phyloP scores from a whole-genome alignment of 306 rosid species.

The Acmispon strigosus region DNA sequence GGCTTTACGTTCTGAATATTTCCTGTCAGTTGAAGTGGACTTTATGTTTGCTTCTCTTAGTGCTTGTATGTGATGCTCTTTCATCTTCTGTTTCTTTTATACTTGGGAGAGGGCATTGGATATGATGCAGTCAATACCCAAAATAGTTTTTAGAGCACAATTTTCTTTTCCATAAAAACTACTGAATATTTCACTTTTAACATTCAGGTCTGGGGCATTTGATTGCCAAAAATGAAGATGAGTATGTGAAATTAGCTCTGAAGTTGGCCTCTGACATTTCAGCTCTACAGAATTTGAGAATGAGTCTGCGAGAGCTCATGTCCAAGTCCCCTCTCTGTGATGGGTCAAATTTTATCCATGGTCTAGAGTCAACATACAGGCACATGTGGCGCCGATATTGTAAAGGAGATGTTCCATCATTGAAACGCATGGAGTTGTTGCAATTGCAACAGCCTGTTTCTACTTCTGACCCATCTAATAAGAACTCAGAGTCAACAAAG shows the following conservation, averaged over 20 bases:
- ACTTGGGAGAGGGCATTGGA: neutral
- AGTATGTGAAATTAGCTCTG: slow-evolving; percentile 74
- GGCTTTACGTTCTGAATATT: neutral
- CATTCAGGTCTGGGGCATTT: slow-evolving; percentile 62
- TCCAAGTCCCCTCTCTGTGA: slow-evolving; percentile 79
- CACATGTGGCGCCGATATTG: slow-evolving; percentile 87
- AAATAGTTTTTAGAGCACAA: neutral
- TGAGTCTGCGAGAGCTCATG: slow-evolving; percentile 80
- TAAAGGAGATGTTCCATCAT: slow-evolving; percentile 86
- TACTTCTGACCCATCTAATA: slow-evolving; percentile 23
- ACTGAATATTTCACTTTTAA: neutral
- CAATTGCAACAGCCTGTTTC: slow-evolving; percentile 39
- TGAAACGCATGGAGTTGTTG: slow-evolving; percentile 46
- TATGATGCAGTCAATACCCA: neutral
- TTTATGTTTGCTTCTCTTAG: neutral
- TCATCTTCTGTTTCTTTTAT: neutral
- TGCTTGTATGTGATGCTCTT: neutral
- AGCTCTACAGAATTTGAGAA: slow-evolving; percentile 66
- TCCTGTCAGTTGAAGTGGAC: neutral
- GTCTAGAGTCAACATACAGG: slow-evolving; percentile 67
- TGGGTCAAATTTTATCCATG: slow-evolving; percentile 58
- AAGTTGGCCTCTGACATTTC: slow-evolving; percentile 83
- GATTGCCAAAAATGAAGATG: slow-evolving; percentile 79
- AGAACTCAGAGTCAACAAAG: slow-evolving; percentile 29
- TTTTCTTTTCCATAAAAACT: neutral